phyloP scores from a whole-genome alignment of 2,329 filamentous ascomycete species.

The Sphaerulina vaccinii region DNA sequence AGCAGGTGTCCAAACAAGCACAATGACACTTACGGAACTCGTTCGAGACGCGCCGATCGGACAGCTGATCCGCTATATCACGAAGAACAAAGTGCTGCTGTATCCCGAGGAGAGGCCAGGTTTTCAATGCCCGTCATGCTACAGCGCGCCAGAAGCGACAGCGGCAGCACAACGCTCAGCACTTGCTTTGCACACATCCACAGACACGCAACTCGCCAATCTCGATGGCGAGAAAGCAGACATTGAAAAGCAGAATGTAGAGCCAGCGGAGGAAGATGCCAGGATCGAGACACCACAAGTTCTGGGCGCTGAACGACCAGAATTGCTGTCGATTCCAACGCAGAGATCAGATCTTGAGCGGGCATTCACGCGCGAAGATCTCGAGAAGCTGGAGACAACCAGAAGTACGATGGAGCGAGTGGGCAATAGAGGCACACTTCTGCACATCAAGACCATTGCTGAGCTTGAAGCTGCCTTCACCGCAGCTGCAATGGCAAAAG shows the following conservation, averaged over 20 bases:
- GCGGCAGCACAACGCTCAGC: not conserved
- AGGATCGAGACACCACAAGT: constrained; percentile 3
- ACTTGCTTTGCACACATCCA: not conserved
- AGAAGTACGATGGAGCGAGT: constrained; percentile 31
- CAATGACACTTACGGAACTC: constrained; percentile 23
- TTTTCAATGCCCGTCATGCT: constrained; percentile 52
- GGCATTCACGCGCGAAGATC: constrained; percentile 14
- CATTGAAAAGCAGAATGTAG: constrained; percentile 27
- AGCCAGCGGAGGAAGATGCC: constrained; percentile 20
- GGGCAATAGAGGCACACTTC: constrained; percentile 40
- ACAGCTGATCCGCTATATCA: constrained; percentile 57
- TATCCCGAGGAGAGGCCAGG: constrained; percentile 61
- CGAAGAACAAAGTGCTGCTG: constrained; percentile 53
- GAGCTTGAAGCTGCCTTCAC: constrained; percentile 43
- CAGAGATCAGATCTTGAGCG: constrained; percentile 15
- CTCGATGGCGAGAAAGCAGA: constrained; percentile 1
- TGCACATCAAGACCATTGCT: constrained; percentile 38
- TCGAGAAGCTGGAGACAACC: constrained; percentile 26
- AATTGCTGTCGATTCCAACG: constrained; percentile 21
- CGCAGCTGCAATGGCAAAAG: constrained; percentile 37
- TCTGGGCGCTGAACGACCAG: constrained; percentile 6
- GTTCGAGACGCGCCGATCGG: constrained; percentile 60
- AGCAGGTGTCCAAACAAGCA: not conserved
- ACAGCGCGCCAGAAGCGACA: constrained; percentile 33
- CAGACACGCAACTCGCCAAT: not conserved